These are phyloP conservation scores for Simplicillium sp. DNA, from an alignment of 2,329 filamentous ascomycete species.

Conservation along the genomic window DNA sequence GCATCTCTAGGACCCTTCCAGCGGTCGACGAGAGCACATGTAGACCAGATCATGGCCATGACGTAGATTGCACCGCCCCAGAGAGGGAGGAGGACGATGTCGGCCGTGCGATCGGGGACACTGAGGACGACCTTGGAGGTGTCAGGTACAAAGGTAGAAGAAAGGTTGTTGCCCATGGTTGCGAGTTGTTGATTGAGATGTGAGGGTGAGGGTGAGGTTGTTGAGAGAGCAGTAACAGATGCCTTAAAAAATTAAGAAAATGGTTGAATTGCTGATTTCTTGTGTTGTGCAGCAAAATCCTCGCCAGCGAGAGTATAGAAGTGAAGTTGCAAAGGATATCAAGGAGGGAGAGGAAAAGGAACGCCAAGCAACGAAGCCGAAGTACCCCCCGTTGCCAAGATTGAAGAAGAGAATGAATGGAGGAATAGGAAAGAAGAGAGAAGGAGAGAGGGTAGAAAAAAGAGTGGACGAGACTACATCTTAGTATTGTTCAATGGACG, in stretches of 20 bases:
- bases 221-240: background rate
- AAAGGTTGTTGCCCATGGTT: slow-evolving; percentile 31
- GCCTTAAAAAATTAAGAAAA: background rate
- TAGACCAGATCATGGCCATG: slow-evolving; percentile 31
- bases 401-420: background rate
- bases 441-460: no score
- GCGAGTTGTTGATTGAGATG: no score
- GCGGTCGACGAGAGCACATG: slow-evolving; percentile 30
- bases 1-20: slow-evolving; percentile 29
- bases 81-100: slow-evolving; percentile 21
- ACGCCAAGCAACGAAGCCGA: slow-evolving; percentile 1
- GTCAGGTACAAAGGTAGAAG: slow-evolving; percentile 25
- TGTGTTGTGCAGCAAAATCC: slow-evolving; percentile 6
- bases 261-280: background rate
- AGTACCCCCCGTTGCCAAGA: background rate
- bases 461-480: no score
- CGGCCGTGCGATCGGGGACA: slow-evolving; percentile 17
- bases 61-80: slow-evolving; percentile 26
- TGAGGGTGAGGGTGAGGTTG: no score
- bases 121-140: slow-evolving; percentile 23
- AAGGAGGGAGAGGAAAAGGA: background rate
- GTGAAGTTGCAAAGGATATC: background rate
- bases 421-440: background rate
- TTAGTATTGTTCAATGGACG: no score
- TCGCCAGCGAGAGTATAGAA: slow-evolving; percentile 3